These are phyloP conservation scores for Backusella tarrabulga DNA, from an alignment of 192 early-diverging fungal species.

Conservation along the genomic window DNA sequence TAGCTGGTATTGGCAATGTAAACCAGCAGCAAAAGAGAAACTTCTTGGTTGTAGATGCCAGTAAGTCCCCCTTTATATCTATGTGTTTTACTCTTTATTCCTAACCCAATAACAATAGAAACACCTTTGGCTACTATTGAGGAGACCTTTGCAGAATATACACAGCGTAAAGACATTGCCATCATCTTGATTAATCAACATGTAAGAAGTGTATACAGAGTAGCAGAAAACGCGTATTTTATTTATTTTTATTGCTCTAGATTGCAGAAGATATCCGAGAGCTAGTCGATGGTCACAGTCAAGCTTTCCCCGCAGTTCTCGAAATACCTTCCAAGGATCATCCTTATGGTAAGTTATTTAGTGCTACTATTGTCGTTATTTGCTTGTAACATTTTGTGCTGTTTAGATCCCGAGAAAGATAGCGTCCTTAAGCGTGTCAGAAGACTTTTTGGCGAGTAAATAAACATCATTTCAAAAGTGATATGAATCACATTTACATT, in stretches of 20 bases:
- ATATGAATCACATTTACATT: neutral
- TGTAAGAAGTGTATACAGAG: conserved; percentile 42
- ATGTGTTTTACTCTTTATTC: neutral
- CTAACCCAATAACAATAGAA: conserved; percentile 42
- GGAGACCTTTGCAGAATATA: conserved; percentile 84
- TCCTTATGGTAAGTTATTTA: conserved; percentile 74
- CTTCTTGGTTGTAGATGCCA: conserved; percentile 94
- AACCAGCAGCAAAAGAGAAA: conserved; percentile 91
- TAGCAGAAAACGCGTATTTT: neutral
- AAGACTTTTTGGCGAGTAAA: conserved; percentile 77
- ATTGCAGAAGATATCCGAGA: conserved; percentile 92
- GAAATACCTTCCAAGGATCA: conserved; percentile 99
- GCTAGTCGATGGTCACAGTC: conserved; percentile 85
- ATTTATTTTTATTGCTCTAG: conserved; percentile 35
- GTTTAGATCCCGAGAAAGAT: conserved; percentile 67
- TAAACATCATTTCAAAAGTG: conserved; percentile 3
- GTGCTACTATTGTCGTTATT: no score
- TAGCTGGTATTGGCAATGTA: conserved; percentile 96
- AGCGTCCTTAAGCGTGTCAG: conserved; percentile 83
- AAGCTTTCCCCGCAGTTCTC: conserved; percentile 95
- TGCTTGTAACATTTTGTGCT: neutral
- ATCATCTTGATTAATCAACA: conserved; percentile 98
- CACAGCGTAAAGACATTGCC: conserved; percentile 93
- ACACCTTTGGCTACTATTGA: conserved; percentile 72
- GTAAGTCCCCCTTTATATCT: conserved; percentile 49